Base-by-base conservation (phyloP, 2,329 filamentous ascomycete genomes). In the Nemania diffusa region DNA sequence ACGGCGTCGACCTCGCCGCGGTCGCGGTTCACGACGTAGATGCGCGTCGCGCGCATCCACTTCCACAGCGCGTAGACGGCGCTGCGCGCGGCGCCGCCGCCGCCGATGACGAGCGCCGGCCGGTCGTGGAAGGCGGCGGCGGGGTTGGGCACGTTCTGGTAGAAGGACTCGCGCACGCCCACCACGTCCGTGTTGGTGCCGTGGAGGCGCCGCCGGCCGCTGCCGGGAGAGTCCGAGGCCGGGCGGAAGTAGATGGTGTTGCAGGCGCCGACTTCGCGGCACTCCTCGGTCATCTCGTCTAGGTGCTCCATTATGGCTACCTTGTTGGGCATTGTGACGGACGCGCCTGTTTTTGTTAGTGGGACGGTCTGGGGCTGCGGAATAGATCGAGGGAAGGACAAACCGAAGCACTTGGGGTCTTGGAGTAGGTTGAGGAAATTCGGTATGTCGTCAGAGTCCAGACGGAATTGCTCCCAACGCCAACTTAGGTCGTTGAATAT, bases 311-410 rank as follows among this genome's bases (percentile, higher is more conserved):
- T 87, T 76, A 95, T 93, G 73, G 88, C 84, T 27, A 95, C 87
- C 79, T 96, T 95, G 83, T 93, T 90, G 0, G 92, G 92, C 92
- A 95, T 96, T 22, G 92, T 95, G 42, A 95, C 89, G 3, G 90
- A 88, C 24, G 90, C 46, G 9, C 70, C 70, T 72, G 20, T 44
- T 9, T 29, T 17, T 26, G 27, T 52, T 27, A 51, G 27, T 22
- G 22, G 11, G 11, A 22, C 1, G n/a, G 3, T 24, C n/a, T 22
- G 8, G 13, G 5, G 26, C n/a, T 20, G 42, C 17, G 7, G 42
- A 17, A 15, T 4, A 5, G 17, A 26, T 3, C 15, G 5, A 20
- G 53, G n/a, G n/a, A n/a, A n/a, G 22, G 3, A 70, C 81, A 48
- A 79, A 85, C 89, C 90, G 74, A 89, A 90, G 77, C 89, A 91